A percentile compares a stretch with the other conserved stretches of the same genome.
Conservation (phyloP, 495 filamentous ascomycete genomes). For the Hypomontagnella monticulosa region DNA sequence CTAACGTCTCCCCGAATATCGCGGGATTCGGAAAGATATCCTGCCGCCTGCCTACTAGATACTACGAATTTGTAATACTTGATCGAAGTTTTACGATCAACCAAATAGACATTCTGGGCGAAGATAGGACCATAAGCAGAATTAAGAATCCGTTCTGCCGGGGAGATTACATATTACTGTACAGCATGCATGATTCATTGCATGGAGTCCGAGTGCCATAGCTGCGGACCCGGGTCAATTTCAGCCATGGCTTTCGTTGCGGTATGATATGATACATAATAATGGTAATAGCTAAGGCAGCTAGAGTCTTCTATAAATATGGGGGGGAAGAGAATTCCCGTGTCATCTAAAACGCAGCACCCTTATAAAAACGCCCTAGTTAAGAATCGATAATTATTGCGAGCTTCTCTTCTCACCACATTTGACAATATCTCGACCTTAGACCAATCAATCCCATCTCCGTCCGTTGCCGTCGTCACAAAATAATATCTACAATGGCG, state of each 20-base stretch:
- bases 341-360: background rate
- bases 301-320: no score
- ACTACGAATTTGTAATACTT: background rate
- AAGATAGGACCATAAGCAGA: background rate
- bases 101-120: background rate
- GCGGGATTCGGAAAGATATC: constrained; percentile 15
- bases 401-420: background rate
- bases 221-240: no score
- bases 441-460: background rate
- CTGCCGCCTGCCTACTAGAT: constrained; percentile 4
- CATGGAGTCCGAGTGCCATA: no score
- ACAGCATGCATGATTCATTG: no score
- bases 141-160: no score
- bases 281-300: no score
- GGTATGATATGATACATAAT: no score
- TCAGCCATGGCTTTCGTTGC: no score
- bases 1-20: constrained; percentile 3
- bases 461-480: background rate
- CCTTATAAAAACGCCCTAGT: background rate
- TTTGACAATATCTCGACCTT: background rate
- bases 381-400: background rate
- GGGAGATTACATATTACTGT: no score
- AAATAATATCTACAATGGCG: constrained; percentile 11
- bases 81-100: constrained; percentile 10
- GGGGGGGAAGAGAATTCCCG: no score